Evolutionary conservation across 2,329 filamentous ascomycete genomes (phyloP).

Genomic region (Tolypocladium guangdongense): DNA sequence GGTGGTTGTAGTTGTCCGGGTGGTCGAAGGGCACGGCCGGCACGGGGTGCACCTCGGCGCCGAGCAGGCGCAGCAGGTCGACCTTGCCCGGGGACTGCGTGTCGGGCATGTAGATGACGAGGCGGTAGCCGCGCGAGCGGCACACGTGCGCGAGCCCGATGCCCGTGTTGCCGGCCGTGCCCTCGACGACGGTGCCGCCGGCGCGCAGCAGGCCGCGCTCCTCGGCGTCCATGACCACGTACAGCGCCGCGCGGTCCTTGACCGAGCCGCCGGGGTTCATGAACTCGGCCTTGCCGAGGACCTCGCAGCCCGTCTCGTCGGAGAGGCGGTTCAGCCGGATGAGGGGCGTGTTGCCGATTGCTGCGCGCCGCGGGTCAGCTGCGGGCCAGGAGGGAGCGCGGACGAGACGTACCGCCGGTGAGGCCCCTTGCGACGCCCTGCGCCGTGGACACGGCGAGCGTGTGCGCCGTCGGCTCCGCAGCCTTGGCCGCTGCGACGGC

Average conservation of each 20-base stretch:
- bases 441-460: conserved; percentile 63
- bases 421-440: conserved; percentile 71
- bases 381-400: not conserved
- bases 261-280: conserved; percentile 95
- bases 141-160: conserved; percentile 97
- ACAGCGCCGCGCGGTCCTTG: conserved; percentile 92
- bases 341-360: conserved; percentile 93
- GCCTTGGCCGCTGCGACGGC: conserved; percentile 41
- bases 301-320: conserved; percentile 80
- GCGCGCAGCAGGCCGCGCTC: conserved; percentile 70
- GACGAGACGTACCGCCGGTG: conserved; percentile 55
- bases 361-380: conserved; percentile 30
- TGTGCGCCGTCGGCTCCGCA: conserved; percentile 42
- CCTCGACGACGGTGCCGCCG: conserved; percentile 91
- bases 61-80: conserved; percentile 79
- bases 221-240: conserved; percentile 88
- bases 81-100: conserved; percentile 98
- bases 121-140: conserved; percentile 79
- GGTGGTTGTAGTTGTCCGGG: conserved; percentile 95
- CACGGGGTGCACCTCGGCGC: conserved; percentile 91
- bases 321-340: conserved; percentile 85
- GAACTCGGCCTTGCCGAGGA: conserved; percentile 96
- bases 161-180: conserved; percentile 94
- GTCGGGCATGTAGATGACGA: conserved; percentile 99
- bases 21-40: conserved; percentile 94